These are phyloP conservation scores for Populus davidiana DNA, from an alignment of 345 rosid species.

Conservation along the genomic window DNA sequence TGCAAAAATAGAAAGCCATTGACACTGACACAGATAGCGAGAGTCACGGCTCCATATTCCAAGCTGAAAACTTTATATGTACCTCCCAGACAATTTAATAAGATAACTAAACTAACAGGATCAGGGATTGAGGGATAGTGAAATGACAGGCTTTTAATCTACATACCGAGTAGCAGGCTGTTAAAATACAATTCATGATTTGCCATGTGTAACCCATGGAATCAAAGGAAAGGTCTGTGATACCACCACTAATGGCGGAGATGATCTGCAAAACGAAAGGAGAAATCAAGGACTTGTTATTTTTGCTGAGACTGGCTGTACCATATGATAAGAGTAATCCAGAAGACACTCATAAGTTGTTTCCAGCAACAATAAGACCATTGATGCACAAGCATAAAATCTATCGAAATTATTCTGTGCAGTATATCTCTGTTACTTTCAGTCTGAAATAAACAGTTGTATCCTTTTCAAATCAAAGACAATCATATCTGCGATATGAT, in stretches of 20 bases:
- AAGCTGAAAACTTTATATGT: constrained; percentile 17
- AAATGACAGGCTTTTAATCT: background rate
- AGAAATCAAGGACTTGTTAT: background rate
- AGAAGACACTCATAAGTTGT: background rate
- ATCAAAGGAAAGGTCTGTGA: constrained; percentile 84
- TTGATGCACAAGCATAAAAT: background rate
- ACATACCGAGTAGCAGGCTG: constrained; percentile 87
- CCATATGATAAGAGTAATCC: background rate
- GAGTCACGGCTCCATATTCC: background rate
- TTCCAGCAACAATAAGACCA: background rate
- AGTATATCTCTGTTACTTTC: background rate
- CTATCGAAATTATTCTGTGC: background rate
- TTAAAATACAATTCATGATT: constrained; percentile 66
- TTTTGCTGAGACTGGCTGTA: background rate
- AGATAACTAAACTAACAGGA: background rate
- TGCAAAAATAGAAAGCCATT: background rate
- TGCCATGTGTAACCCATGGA: constrained; percentile 80
- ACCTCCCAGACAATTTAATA: constrained; percentile 2
- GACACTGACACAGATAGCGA: no score
- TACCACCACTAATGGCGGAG: constrained; percentile 77
- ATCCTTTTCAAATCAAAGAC: background rate
- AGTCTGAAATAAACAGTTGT: background rate
- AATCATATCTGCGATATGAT: background rate
- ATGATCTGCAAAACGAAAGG: constrained; percentile 52
- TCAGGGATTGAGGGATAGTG: background rate